Evolutionary conservation across 352 stramenopile genomes (phyloP).

Genomic region (Phytophthora cactorum): DNA sequence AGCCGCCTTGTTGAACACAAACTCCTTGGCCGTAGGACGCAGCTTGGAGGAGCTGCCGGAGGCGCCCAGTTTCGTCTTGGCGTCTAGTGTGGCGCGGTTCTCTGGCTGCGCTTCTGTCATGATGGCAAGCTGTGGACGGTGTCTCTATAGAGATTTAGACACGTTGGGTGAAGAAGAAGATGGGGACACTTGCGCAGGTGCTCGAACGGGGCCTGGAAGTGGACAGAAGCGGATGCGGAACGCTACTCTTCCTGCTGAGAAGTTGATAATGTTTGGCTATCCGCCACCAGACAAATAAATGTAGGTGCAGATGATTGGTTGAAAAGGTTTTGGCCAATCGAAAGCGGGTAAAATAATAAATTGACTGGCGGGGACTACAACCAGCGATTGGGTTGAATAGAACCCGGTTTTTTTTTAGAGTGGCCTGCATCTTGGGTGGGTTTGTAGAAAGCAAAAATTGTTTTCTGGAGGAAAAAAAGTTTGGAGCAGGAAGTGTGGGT

Average conservation of each 20-base stretch:
- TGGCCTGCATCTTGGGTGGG: too few species aligned
- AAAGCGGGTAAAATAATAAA: background rate
- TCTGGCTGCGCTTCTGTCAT: slow-evolving; percentile 38
- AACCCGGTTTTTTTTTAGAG: too few species aligned
- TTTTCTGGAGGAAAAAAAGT: too few species aligned
- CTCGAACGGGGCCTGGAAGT: slow-evolving; percentile 4
- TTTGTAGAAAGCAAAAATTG: too few species aligned
- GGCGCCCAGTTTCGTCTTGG: slow-evolving; percentile 20
- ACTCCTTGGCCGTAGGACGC: slow-evolving; percentile 63
- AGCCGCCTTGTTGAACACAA: slow-evolving; percentile 68
- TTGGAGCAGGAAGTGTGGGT: too few species aligned
- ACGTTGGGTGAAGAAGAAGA: background rate
- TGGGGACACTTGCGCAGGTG: slow-evolving; percentile 33
- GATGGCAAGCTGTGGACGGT: background rate
- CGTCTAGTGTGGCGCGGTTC: slow-evolving; percentile 22
- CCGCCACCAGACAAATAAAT: background rate
- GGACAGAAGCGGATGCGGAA: slow-evolving; percentile 9
- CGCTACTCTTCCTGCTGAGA: slow-evolving; percentile 8
- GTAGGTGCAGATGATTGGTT: slow-evolving; percentile 1
- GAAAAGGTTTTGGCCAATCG: slow-evolving; percentile 16
- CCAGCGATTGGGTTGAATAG: too few species aligned
- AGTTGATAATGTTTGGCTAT: slow-evolving; percentile 31
- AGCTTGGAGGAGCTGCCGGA: slow-evolving; percentile 49
- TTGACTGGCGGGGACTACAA: slow-evolving; percentile 23
- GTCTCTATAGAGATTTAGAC: slow-evolving; percentile 1